phyloP scores from a whole-genome alignment of 495 filamentous ascomycete species.

The Lineolata rhizophorae region DNA sequence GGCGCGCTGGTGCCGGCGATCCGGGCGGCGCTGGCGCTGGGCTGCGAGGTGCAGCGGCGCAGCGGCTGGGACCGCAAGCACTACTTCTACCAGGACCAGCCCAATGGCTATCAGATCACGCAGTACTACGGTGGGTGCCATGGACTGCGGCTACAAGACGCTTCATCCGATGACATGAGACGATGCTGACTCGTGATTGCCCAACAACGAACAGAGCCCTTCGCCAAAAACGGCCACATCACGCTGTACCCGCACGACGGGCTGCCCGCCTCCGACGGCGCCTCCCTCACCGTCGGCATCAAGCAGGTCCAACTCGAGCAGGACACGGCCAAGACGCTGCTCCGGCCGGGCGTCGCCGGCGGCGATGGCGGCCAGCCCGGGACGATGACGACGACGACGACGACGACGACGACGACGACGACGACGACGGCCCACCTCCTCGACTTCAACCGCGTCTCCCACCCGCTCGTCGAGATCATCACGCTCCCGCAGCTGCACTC shows the following conservation, averaged over 20 bases:
- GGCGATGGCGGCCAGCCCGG: no score
- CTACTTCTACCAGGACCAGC: slow-evolving; percentile 98
- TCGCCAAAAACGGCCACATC: slow-evolving; percentile 56
- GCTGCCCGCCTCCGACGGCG: slow-evolving; percentile 47
- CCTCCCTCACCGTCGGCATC: slow-evolving; percentile 49
- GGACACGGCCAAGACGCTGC: slow-evolving; percentile 85
- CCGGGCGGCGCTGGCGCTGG: slow-evolving; percentile 66
- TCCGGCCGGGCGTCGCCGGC: no score
- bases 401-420: no score
- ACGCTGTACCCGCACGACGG: slow-evolving; percentile 55
- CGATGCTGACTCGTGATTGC: not conserved
- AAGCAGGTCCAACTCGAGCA: slow-evolving; percentile 93
- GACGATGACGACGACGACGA: no score
- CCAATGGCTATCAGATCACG: slow-evolving; percentile 88
- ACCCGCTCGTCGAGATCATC: slow-evolving; percentile 89
- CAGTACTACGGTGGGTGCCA: slow-evolving; percentile 53
- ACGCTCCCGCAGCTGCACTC: slow-evolving; percentile 69
- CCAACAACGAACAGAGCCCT: slow-evolving; percentile 32
- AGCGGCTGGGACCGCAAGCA: slow-evolving; percentile 91
- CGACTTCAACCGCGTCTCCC: slow-evolving; percentile 83
- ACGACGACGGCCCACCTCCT: slow-evolving; percentile 49
- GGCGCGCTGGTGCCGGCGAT: slow-evolving; percentile 73
- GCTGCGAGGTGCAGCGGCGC: slow-evolving; percentile 48
- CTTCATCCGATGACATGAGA: no score
- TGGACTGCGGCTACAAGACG: not conserved